These are phyloP conservation scores for Verticillium zaregamsianum DNA, from an alignment of 2,329 filamentous ascomycete genomes.

Conservation along the genomic window DNA sequence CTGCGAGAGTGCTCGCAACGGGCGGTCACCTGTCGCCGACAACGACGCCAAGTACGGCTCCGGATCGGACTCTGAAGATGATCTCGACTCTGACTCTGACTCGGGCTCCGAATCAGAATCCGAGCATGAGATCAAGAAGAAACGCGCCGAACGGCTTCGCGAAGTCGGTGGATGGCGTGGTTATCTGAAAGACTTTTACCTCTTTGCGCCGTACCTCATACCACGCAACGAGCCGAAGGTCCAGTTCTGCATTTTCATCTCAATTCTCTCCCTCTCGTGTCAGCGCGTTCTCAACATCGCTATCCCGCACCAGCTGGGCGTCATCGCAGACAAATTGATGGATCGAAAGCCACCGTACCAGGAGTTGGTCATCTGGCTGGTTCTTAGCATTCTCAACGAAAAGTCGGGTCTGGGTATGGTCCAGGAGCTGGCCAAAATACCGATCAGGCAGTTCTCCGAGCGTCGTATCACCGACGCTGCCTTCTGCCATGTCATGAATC, in stretches of 20 bases:
- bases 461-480: slow-evolving; percentile 54
- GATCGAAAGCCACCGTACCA: slow-evolving; percentile 8
- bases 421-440: slow-evolving; percentile 23
- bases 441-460: slow-evolving; percentile 37
- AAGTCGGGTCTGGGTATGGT: slow-evolving; percentile 13
- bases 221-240: slow-evolving; percentile 25
- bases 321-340: slow-evolving; percentile 24
- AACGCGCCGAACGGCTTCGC: slow-evolving; percentile 19
- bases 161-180: slow-evolving; percentile 25
- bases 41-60: background rate
- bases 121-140: slow-evolving; percentile 17
- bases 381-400: background rate
- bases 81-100: background rate
- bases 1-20: background rate
- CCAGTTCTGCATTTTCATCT: slow-evolving; percentile 21
- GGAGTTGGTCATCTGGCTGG: slow-evolving; percentile 3
- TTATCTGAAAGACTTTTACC: slow-evolving; percentile 24
- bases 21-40: background rate
- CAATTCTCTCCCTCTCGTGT: slow-evolving; percentile 16
- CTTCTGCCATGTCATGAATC: slow-evolving; percentile 64
- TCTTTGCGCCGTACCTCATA: slow-evolving; percentile 25
- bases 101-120: background rate
- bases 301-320: slow-evolving; percentile 25
- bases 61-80: background rate
- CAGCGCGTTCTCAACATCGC: slow-evolving; percentile 23